These are phyloP conservation scores for Papiliotrema flavescens DNA, from an alignment of 1,284 basidiomycete genomes.

Conservation along the genomic window DNA sequence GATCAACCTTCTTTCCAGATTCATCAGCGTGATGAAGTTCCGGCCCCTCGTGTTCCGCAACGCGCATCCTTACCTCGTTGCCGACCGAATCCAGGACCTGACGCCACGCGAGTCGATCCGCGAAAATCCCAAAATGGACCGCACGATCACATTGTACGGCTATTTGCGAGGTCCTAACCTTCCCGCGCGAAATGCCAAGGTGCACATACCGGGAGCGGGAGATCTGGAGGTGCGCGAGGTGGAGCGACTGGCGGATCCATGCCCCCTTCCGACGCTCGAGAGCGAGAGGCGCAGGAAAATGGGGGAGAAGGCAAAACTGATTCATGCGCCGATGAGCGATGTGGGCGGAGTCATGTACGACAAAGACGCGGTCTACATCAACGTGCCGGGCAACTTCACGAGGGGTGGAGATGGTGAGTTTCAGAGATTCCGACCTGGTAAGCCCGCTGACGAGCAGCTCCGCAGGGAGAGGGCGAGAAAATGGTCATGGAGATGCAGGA, in stretches of 20 bases:
- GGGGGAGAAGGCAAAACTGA: constrained; percentile 91
- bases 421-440: neutral
- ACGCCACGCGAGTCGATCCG: constrained; percentile 83
- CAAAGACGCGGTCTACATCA: constrained; percentile 98
- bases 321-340: constrained; percentile 98
- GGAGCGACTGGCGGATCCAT: constrained; percentile 81
- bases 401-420: constrained; percentile 52
- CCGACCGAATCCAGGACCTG: constrained; percentile 91
- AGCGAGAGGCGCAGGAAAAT: constrained; percentile 89
- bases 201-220: constrained; percentile 94
- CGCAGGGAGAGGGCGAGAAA: constrained; percentile 85
- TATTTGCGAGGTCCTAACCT: constrained; percentile 91
- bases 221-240: constrained; percentile 75
- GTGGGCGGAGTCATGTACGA: constrained; percentile 96
- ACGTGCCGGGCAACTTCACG: constrained; percentile 91
- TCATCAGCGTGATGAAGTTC: constrained; percentile 98
- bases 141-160: constrained; percentile 89
- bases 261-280: constrained; percentile 86
- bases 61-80: constrained; percentile 88
- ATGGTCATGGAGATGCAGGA: constrained; percentile 99
- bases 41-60: constrained; percentile 95
- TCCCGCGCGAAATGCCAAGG: constrained; percentile 67
- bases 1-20: constrained; percentile 91
- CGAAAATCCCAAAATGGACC: constrained; percentile 72
- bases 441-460: constrained; percentile 50